These are phyloP conservation scores for Bipolaris victoriae DNA, from an alignment of 2,329 filamentous ascomycete species.

Conservation along the genomic window DNA sequence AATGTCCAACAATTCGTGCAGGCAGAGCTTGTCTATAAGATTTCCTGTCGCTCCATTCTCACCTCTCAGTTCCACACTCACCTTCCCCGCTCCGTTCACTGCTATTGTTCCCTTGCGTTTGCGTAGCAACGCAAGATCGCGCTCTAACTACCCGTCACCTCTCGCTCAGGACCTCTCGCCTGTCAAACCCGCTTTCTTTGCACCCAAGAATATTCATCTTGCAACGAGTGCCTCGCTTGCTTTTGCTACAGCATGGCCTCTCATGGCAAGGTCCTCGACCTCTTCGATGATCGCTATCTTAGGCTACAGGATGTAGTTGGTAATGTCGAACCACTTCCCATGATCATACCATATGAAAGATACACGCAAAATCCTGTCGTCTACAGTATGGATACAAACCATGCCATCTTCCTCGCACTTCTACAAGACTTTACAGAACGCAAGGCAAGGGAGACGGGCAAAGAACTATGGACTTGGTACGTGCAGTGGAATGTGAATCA, in stretches of 20 bases:
- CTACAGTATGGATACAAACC: constrained; percentile 37
- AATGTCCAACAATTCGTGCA: background rate
- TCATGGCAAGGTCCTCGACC: constrained; percentile 37
- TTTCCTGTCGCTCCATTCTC: background rate
- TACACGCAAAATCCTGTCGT: constrained; percentile 33
- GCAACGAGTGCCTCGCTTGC: background rate
- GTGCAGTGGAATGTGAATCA: constrained; percentile 41
- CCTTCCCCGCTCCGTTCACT: constrained; percentile 7
- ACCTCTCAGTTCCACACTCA: background rate
- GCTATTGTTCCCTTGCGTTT: constrained; percentile 14
- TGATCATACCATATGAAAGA: constrained; percentile 39
- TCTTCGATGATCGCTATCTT: constrained; percentile 42
- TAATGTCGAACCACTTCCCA: constrained; percentile 39
- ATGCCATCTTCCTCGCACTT: constrained; percentile 33
- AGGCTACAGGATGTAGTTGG: constrained; percentile 40
- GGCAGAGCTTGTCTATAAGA: background rate
- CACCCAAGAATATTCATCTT: background rate
- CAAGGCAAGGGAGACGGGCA: constrained; percentile 19
- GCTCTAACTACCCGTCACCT: constrained; percentile 7
- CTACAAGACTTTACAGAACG: constrained; percentile 41
- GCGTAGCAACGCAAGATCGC: constrained; percentile 2
- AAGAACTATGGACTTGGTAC: constrained; percentile 44
- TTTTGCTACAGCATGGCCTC: constrained; percentile 30
- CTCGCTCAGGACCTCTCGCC: background rate
- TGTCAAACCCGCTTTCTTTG: background rate